Base-by-base conservation (phyloP, 73 alveolate genomes). In the Stentor coeruleus region DNA sequence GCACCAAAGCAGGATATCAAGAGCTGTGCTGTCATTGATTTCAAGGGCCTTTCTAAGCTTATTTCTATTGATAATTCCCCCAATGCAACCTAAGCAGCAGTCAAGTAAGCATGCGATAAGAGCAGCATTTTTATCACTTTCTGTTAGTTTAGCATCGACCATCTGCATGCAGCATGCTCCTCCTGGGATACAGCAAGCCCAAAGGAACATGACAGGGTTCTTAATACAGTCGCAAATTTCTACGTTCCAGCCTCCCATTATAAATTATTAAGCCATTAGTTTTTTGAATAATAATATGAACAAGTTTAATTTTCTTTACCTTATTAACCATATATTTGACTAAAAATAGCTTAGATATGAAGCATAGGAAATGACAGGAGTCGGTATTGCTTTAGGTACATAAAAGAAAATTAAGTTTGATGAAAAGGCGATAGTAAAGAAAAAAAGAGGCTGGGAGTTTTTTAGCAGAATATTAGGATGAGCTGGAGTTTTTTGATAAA, bases 121-220 rank as follows among this genome's bases (percentile, higher is more conserved):
- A 2, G 73, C 73, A n/a, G 73, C 73, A 57, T 57, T 57, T 57
- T 57, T 57, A n/a, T 57, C 73, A 57, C 35, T 2, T 1, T 57
- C 73, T 57, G 73, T 20, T 57, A 57, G 15, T 31, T 57, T 57
- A 31, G 73, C 73, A 57, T 57, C 73, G 15, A 57, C 28, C 15
- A 31, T 31, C 2, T 57, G 73, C 73, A 57, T 57, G 2, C 73
- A 57, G 73, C 73, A 57, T 57, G 73, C 15, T 57, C 73, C 73
- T 1, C 73, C 15, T 57, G 73, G 73, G 28, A 57, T 31, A 2
- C 73, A 57, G 35, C 73, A 57, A 57, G 73, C 73, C 73, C 73
- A 57, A 57, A 57, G 73, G 2, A n/a, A 57, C 73, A 57, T 57
- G 73, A 57, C 73, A 20, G 73, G 73, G 28, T 57, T 57, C 28